Conservation (phyloP, 495 filamentous ascomycete genomes). For the Hypoxylon fragiforme region DNA sequence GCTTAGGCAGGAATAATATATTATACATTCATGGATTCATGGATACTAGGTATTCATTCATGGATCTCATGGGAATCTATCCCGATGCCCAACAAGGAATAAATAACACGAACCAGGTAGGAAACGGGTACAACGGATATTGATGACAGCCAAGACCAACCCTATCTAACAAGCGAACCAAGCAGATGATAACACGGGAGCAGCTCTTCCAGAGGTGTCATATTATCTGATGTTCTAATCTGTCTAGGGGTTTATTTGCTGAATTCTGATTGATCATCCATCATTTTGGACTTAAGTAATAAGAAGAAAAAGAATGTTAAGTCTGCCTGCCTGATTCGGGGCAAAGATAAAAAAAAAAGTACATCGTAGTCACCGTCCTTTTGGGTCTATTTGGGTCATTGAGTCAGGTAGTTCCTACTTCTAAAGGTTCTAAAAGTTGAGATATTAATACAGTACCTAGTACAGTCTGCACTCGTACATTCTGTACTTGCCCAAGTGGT, state of each 20-base stretch:
- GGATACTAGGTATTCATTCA: no score
- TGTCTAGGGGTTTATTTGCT: constrained; percentile 9
- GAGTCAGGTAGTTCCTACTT: constrained; percentile 24
- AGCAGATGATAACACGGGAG: constrained; percentile 21
- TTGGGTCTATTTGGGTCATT: constrained; percentile 1
- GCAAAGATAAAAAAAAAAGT: constrained; percentile 14
- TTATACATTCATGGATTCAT: constrained; percentile 14
- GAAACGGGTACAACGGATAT: constrained; percentile 23
- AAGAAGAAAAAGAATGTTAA: background rate
- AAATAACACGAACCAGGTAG: background rate
- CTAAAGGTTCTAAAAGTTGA: no score
- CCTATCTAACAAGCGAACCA: constrained; percentile 23
- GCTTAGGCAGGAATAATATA: constrained; percentile 8
- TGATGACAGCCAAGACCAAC: constrained; percentile 30
- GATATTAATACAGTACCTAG: no score
- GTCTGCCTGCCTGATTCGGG: constrained; percentile 32
- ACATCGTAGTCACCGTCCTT: no score
- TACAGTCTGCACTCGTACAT: no score
- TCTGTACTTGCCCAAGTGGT: background rate
- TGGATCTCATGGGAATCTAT: no score
- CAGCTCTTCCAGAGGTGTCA: no score
- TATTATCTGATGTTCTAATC: constrained; percentile 18
- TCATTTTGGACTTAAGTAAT: constrained; percentile 9
- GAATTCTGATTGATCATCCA: constrained; percentile 16
- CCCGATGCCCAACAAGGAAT: constrained; percentile 13